Evolutionary conservation across 441 rosid species (phyloP), one percentile per base, ranked within the genome.

Genomic region (Brassica hybrid): DNA sequence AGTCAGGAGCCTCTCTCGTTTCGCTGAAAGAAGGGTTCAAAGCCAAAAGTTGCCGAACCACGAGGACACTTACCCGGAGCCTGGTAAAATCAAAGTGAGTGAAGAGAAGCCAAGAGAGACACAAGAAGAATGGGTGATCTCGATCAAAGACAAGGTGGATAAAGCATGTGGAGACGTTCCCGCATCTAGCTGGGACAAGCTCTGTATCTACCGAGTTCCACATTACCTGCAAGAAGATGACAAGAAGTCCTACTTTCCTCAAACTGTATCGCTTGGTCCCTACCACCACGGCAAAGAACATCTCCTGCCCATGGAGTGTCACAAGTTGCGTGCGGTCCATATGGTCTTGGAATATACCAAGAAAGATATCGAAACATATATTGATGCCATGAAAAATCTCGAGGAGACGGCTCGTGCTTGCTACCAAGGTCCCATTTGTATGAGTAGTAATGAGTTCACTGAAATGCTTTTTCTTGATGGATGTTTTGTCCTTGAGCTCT

Each of bases 391-490:
- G 67, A 86, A 83, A 76, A 89, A 89, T 62, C 78, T 94, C 0
- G 97, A 94, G 78, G 91, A 85, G 27, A 86, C 38, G 72, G 91
- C 88, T 76, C 85, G 93, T 0, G 84, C 86, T 17, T 88, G 97
- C 75, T 91, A 92, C 36, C 90, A 87, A 81, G 93, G 96, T 23
- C 68, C 60, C 1, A 81, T 85, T 8, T 6, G 36, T 61, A 78
- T 91, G 16, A 79, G 80, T 76, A 88, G 96, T 83, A 89, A 86
- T 16, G 86, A 87, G 71, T 91, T 92, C 65, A 88, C 82, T 6
- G 90, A 92, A 70, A 94, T 91, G 94, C 79, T 92, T 86, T 91
- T 91, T 18, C 88, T 92, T 38, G 97, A 94, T 72, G 97, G 97
- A 4, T 90, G 93, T 80, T 92, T 94, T 38, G 77, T 83, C 25